Evolutionary conservation across 768 basidiomycete genomes (phyloP).

Genomic region (Boletus sp.): DNA sequence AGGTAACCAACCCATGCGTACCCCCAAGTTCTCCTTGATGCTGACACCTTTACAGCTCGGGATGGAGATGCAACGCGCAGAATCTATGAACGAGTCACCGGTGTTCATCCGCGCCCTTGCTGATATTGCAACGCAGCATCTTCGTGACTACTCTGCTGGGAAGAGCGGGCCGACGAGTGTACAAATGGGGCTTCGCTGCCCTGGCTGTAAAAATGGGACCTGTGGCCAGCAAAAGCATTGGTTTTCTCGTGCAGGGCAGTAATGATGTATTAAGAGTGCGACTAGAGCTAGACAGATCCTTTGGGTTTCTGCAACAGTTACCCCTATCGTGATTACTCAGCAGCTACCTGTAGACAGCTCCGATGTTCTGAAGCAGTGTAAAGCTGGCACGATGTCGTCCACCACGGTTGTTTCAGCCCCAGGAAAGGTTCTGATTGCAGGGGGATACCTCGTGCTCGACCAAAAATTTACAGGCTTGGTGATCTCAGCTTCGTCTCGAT

Average conservation of each 20-base stretch:
- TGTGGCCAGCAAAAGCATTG: slow-evolving; percentile 87
- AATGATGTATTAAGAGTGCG: slow-evolving; percentile 27
- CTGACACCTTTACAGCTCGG: slow-evolving; percentile 60
- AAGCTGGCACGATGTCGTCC: slow-evolving; percentile 36
- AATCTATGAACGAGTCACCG: slow-evolving; percentile 91
- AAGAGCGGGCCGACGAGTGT: slow-evolving; percentile 60
- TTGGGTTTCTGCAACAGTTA: background rate
- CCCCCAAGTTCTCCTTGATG: background rate
- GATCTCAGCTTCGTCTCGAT: slow-evolving; percentile 89
- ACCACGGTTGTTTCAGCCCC: slow-evolving; percentile 83
- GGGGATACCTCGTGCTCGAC: slow-evolving; percentile 96
- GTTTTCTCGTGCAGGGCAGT: slow-evolving; percentile 74
- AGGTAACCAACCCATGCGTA: slow-evolving; percentile 52
- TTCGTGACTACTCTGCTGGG: slow-evolving; percentile 58
- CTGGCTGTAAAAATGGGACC: slow-evolving; percentile 86
- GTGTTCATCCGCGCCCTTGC: slow-evolving; percentile 94
- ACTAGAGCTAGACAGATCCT: background rate
- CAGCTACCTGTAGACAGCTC: background rate
- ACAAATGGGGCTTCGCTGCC: slow-evolving; percentile 87
- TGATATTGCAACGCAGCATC: slow-evolving; percentile 81
- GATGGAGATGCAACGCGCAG: slow-evolving; percentile 83
- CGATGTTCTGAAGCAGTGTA: background rate
- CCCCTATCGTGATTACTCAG: slow-evolving; percentile 24
- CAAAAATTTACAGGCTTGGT: slow-evolving; percentile 81
- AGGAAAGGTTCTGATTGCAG: slow-evolving; percentile 93